Evolutionary conservation across 192 early-diverging fungal genomes (phyloP), one percentile per base, ranked within the genome.

Genomic region (Obelidium mucronatum): DNA sequence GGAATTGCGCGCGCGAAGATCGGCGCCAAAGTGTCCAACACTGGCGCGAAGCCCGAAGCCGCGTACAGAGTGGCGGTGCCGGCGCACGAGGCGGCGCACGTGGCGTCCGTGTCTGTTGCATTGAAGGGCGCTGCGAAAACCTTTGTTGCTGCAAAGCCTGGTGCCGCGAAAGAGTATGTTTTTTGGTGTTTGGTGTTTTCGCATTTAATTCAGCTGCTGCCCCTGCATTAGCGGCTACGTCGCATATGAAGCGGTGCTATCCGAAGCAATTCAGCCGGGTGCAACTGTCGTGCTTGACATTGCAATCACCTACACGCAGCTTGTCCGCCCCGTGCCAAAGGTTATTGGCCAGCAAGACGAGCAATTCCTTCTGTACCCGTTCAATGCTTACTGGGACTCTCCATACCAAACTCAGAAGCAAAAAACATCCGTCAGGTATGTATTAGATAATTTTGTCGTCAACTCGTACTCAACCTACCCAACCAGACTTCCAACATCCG

Each of bases 371-470:
- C 60, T 83, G 56, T 95, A 87, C 80, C 51, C 65, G 5, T 91
- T 90, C 65, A 88, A 87, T 72, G 77, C 84, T 3, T 90, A 91
- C 71, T 85, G 91, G 30, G 71, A 78, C 39, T 90, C 90, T 22
- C 87, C 87, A 5, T 97, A 98, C 79, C 63, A 78, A 28, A 83
- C 89, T 22, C 52, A 86, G 30, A 91, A 93, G 84, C 88, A 90
- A 65, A 96, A 94, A 77, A 94, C 93, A 8, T 86, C 88, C 30
- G 88, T 99, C 33, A 83, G 85, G 93, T 95, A 86, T 74, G 91
- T n/a, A n/a, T n/a, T n/a, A n/a, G n/a, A n/a, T 54, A 31, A 42
- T 52, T n/a, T 30, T n/a, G 36, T 75, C 33, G 36, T 37, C 28
- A 40, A 17, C 31, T 51, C 68, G 36, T 39, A 13, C 36, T 73